Conservation (phyloP, 306 rosid species). For the Inga leiocalycina region DNA sequence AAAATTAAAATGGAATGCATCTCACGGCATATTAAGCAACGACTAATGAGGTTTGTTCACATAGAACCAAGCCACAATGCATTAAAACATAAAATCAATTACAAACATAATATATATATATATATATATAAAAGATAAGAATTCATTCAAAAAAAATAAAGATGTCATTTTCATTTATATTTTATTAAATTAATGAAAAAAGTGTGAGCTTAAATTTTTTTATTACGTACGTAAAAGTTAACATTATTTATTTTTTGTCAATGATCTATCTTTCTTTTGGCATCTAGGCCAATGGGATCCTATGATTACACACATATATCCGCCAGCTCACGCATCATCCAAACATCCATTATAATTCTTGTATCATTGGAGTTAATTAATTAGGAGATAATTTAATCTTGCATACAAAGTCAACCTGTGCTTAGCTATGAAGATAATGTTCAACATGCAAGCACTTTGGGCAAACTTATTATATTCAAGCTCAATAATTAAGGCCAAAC, state of each 20-base stretch:
- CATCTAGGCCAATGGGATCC: not conserved
- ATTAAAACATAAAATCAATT: not conserved
- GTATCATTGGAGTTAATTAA: no score
- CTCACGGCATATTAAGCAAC: not conserved
- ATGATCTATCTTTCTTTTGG: not conserved
- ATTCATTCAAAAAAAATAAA: not conserved
- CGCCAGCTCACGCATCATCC: not conserved
- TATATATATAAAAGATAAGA: not conserved
- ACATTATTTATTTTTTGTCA: not conserved
- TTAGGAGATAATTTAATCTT: not conserved
- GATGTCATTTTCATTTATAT: not conserved
- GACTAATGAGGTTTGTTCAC: not conserved
- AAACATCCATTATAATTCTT: no score
- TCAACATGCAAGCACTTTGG: not conserved
- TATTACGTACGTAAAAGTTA: not conserved
- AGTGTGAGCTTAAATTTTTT: not conserved
- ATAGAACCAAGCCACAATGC: not conserved
- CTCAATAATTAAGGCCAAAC: not conserved
- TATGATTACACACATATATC: not conserved
- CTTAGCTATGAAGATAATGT: not conserved
- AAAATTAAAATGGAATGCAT: not conserved
- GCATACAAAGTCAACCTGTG: not conserved
- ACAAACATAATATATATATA: not conserved
- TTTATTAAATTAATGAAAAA: not conserved
- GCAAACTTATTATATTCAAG: not conserved